Conservation (phyloP, 306 rosid species). For the Citrullus mucosospermus region DNA sequence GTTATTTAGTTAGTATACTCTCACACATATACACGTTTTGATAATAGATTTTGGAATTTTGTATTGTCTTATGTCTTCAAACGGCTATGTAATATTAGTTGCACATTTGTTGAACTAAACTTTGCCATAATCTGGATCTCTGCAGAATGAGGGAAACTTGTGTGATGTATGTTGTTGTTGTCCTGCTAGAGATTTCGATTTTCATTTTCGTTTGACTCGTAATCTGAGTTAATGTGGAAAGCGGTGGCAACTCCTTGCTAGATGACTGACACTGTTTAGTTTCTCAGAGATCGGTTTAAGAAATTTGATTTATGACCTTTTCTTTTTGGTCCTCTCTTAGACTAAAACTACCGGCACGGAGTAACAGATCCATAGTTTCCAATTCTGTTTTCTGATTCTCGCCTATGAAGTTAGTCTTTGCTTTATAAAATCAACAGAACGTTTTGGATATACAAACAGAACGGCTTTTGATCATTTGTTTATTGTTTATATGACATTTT, state of each 20-base stretch:
- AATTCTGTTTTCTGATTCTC: not conserved
- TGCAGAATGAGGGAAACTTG: not conserved
- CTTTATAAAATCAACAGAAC: not conserved
- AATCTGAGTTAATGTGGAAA: not conserved
- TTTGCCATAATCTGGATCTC: not conserved
- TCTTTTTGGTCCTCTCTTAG: not conserved
- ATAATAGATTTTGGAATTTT: not conserved
- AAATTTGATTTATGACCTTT: not conserved
- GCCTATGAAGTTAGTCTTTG: not conserved
- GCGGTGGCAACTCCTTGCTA: not conserved
- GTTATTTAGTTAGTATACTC: not conserved
- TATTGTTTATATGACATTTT: not conserved
- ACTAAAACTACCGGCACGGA: not conserved
- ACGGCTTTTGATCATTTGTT: not conserved
- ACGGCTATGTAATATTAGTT: not conserved
- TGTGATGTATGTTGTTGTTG: not conserved
- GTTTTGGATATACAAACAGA: not conserved
- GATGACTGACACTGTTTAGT: not conserved
- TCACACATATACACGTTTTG: not conserved
- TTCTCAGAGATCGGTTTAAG: not conserved
- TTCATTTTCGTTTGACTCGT: not conserved
- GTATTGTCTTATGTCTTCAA: not conserved
- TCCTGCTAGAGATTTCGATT: not conserved
- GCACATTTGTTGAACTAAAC: not conserved
- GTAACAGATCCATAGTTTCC: not conserved